A percentile compares a stretch with the other conserved stretches of the same genome.
phyloP scores from a whole-genome alignment of 2,329 filamentous ascomycete species.

The Aureobasidium sp. region DNA sequence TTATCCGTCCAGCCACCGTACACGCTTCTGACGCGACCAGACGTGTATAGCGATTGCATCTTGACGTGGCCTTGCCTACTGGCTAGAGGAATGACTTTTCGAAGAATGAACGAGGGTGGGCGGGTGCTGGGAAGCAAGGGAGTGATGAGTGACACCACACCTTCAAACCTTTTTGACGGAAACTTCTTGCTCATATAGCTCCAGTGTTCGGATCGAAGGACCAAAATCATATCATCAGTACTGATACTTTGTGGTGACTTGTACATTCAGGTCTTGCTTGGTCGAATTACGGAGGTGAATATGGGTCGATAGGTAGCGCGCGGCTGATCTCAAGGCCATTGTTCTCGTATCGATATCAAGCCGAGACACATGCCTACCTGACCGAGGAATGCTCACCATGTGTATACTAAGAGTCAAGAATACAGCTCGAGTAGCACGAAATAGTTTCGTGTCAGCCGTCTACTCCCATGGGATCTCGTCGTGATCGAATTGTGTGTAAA shows the following conservation, averaged over 20 bases:
- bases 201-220: no score
- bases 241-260: not conserved
- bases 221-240: not conserved
- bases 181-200: no score
- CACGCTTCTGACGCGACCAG: conserved; percentile 4
- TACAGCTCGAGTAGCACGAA: not conserved
- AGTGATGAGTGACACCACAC: not conserved
- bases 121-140: conserved; percentile 8
- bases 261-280: not conserved
- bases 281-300: no score
- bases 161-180: not conserved
- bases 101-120: conserved; percentile 12
- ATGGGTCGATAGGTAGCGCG: not conserved
- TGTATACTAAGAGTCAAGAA: not conserved
- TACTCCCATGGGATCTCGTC: no score
- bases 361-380: conserved; percentile 1
- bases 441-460: not conserved
- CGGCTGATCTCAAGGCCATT: not conserved
- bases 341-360: not conserved
- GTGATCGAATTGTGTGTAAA: not conserved
- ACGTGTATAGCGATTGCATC: conserved; percentile 8
- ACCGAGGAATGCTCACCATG: not conserved
- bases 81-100: conserved; percentile 3
- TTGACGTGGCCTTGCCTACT: conserved; percentile 7
- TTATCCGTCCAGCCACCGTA: not conserved